phyloP scores from a whole-genome alignment of 164 flowering plant genomes.

The Vitis riparia region DNA sequence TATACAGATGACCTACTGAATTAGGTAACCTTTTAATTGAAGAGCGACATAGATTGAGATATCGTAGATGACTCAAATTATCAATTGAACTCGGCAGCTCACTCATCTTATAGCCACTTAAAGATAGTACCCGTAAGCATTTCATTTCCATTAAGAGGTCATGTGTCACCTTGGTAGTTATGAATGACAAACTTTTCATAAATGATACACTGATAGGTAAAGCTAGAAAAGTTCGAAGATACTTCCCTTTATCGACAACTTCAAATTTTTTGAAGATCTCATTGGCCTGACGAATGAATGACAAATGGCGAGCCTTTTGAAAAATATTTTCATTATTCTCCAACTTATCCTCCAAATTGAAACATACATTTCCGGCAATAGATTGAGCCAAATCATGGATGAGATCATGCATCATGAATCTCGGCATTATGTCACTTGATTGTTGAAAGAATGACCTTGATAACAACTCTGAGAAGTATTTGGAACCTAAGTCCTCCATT shows the following conservation, averaged over 20 bases:
- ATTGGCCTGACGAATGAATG: background rate
- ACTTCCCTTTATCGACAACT: too few relatives aligned
- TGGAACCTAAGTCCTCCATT: background rate
- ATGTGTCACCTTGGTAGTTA: background rate
- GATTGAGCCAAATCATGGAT: slow-evolving; percentile 10
- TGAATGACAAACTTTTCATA: slow-evolving; percentile 2
- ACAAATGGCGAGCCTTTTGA: slow-evolving; percentile 13
- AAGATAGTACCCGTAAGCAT: slow-evolving; percentile 13
- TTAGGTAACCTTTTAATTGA: slow-evolving; percentile 11
- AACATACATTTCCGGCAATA: background rate
- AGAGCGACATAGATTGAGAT: slow-evolving; percentile 13
- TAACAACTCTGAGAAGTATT: background rate
- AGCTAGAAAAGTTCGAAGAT: slow-evolving; percentile 7
- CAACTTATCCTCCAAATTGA: background rate
- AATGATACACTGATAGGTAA: background rate
- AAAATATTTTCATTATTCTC: slow-evolving; percentile 2
- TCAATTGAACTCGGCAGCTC: slow-evolving; percentile 12
- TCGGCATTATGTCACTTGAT: too few relatives aligned
- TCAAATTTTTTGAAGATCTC: too few relatives aligned
- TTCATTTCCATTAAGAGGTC: background rate
- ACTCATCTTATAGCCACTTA: slow-evolving; percentile 3
- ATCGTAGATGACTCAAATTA: slow-evolving; percentile 12
- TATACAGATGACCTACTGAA: slow-evolving; percentile 1
- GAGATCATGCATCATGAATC: too few relatives aligned
- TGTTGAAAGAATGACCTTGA: too few relatives aligned